phyloP scores from a whole-genome alignment of 2,329 filamentous ascomycete genomes.

The Onygenales sp. region DNA sequence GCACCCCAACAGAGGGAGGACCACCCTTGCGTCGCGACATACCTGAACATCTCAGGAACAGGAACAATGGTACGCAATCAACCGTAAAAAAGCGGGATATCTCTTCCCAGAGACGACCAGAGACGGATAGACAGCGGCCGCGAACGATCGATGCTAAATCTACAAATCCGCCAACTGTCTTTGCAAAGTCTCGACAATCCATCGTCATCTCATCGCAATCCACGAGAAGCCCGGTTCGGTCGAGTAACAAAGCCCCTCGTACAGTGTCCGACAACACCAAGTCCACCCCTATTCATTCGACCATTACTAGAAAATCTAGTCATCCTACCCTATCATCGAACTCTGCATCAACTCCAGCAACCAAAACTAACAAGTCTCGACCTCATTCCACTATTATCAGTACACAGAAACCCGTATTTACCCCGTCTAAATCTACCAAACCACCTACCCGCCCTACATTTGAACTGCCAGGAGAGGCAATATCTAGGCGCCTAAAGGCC shows the following conservation, averaged over 20 bases:
- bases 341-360: background rate
- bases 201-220: background rate
- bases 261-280: background rate
- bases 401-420: conserved; percentile 40
- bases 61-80: background rate
- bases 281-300: background rate
- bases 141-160: background rate
- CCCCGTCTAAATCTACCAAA: conserved; percentile 43
- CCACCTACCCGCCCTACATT: conserved; percentile 42
- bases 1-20: background rate
- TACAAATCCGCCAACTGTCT: background rate
- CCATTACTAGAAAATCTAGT: conserved; percentile 1
- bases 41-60: background rate
- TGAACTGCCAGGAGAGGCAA: conserved; percentile 43
- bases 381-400: conserved; percentile 9
- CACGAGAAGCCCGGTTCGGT: background rate
- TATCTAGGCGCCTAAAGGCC: conserved; percentile 45
- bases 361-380: background rate
- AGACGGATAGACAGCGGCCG: background rate
- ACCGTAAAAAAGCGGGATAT: background rate
- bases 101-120: background rate
- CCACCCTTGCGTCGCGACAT: background rate
- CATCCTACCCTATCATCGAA: conserved; percentile 1
- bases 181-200: background rate
- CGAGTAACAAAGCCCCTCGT: background rate